Percentiles rank a stretch among this genome's conserved stretches.
phyloP scores from a whole-genome alignment of 768 basidiomycete species.

The Tulasnella sp. region DNA sequence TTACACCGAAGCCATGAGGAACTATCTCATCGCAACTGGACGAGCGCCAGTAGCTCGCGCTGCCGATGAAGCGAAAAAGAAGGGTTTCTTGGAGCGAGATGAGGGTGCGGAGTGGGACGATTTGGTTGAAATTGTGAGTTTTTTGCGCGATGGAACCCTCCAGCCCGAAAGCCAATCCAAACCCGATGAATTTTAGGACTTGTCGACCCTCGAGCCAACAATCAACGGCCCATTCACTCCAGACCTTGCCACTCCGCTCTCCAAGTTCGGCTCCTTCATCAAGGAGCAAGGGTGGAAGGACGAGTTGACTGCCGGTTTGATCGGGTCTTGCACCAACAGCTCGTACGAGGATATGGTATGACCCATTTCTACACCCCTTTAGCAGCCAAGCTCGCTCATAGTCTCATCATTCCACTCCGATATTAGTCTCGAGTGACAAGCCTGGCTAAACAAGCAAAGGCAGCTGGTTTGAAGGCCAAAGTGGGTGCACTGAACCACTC shows the following conservation, averaged over 20 bases:
- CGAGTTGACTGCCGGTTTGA: slow-evolving; percentile 82
- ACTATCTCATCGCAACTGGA: slow-evolving; percentile 86
- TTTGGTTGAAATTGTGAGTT: slow-evolving; percentile 83
- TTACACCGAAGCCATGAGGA: slow-evolving; percentile 83
- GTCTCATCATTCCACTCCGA: not conserved
- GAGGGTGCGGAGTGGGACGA: slow-evolving; percentile 91
- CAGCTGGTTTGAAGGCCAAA: slow-evolving; percentile 73
- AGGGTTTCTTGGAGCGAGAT: slow-evolving; percentile 79
- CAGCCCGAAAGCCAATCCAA: slow-evolving; percentile 6
- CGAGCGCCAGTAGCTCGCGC: slow-evolving; percentile 79
- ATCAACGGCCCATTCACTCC: slow-evolving; percentile 98
- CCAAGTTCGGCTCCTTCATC: slow-evolving; percentile 77
- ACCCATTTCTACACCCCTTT: no score
- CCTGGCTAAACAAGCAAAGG: slow-evolving; percentile 82
- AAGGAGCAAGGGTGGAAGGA: slow-evolving; percentile 89
- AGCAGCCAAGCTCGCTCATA: not conserved
- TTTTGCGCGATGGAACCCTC: slow-evolving; percentile 10
- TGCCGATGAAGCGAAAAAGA: slow-evolving; percentile 74
- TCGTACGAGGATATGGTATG: slow-evolving; percentile 92
- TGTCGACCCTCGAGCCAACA: slow-evolving; percentile 84
- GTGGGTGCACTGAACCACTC: slow-evolving; percentile 35
- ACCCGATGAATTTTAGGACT: slow-evolving; percentile 51
- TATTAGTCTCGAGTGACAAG: slow-evolving; percentile 83
- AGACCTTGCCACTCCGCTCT: slow-evolving; percentile 90
- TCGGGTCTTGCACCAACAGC: slow-evolving; percentile 99